Evolutionary conservation across 495 filamentous ascomycete species (phyloP), one percentile per base, ranked within the genome.

Genomic region (Clavariopsis aquatica): DNA sequence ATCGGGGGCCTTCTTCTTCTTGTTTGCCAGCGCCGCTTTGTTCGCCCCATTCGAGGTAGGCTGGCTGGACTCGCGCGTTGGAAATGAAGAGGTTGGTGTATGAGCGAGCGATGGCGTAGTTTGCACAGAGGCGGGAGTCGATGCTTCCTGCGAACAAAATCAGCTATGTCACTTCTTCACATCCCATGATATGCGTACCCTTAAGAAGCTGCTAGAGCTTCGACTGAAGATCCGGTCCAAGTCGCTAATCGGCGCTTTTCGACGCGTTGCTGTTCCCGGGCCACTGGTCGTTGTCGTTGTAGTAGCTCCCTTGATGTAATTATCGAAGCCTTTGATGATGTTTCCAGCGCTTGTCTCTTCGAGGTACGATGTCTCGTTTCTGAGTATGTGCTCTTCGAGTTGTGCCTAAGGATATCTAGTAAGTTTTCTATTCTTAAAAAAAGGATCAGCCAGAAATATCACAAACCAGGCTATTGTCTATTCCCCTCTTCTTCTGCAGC

Each of bases 271-370:
- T 49, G 65, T 69, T 27, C 70, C 71, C 17, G 66, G 56, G 24
- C 64, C 70, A 51, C 69, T 59, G 8, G 64, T 45, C 17, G 49
- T 59, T 23, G 58, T 46, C 6, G 47, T 53, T 15, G 59, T 56
- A 23, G 81, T 79, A 7, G 85, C 83, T 51, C 91, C 91, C 73
- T 98, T 98, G 79, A 96, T 93, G 76, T 96, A 98, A 68, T 89
- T 93, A 73, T 98, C 94, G 76, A 98, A 98, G 43, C 94, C 94
- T 65, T 87, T 90, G 77, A 98, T 92, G 72, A 98, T 98, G 79
- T 98, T 98, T 19, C 94, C 94, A 23, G 89, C 89, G 17, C 91
- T 96, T 10, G 74, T 75, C 66, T 92, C 91, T 75, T 96, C 92
- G 46, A 98, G 85, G 76, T 98, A 98, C 17, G 86, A 83, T 56